Base-by-base conservation (phyloP, 176 grass and related monocot species). In the Avena sativa region DNA sequence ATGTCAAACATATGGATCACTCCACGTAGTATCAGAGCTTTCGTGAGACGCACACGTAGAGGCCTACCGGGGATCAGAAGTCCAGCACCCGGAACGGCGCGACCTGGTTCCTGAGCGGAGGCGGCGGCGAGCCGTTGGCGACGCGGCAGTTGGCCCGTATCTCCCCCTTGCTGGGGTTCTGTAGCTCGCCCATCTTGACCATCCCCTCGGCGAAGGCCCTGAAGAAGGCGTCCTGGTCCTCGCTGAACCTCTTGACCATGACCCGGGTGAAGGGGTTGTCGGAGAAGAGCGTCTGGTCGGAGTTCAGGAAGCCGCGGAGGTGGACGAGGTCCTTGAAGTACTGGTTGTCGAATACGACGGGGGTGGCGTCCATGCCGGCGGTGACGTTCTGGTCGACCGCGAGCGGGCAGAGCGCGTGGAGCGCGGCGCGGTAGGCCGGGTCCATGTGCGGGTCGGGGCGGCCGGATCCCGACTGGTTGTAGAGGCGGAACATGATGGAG, bases 241-340 rank as follows among this genome's bases (percentile, higher is more conserved):
- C 13, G 77, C 91, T 86, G 77, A 93, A 94, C 59, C 30, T 61
- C 68, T 50, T 67, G 32, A 97, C 94, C 36, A 86, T 47, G 20
- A 5, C 44, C 17, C 73, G 74, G 4, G 97, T 94, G 47, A 17
- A 74, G 14, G 66, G 81, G 50, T 93, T 68, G 81, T 93, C 97
- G 6, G 94, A 94, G 90, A 92, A 94, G 84, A 99, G 86, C 55
- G 97, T 99, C 80, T 99, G 94, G 83, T 96, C 97, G 10, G 94
- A 96, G 88, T 96, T 99, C 14, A 99, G 88, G 88, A 96, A 99
- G 0, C 97, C 97, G 65, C 92, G 82, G 63, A 94, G 88, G 34
- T 34, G 65, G 78, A 93, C 90, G 82, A 99, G 86, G 92, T 99
- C 92, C 82, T 89, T 93, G 90, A 99, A 99, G 88, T 99, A 96